Conservation (phyloP, 108 stramenopile species). For the Nitzschia sp. region DNA sequence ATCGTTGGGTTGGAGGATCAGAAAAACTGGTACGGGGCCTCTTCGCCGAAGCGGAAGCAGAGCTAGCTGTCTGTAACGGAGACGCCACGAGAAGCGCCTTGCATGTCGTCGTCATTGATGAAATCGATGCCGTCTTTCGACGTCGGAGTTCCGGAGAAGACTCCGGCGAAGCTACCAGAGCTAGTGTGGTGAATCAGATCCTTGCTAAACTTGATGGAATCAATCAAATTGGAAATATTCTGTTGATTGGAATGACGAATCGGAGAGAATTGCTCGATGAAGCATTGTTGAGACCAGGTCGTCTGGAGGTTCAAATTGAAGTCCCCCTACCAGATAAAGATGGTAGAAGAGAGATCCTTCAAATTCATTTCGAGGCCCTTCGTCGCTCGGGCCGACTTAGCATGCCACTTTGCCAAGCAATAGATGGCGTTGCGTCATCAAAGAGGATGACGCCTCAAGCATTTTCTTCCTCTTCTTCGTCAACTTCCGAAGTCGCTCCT, state of each 20-base stretch:
- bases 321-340: constrained; percentile 67
- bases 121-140: constrained; percentile 83
- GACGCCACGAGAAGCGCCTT: constrained; percentile 60
- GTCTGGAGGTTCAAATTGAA: constrained; percentile 85
- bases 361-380: constrained; percentile 74
- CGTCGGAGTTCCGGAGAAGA: constrained; percentile 63
- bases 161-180: constrained; percentile 61
- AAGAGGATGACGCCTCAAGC: not conserved
- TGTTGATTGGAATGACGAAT: constrained; percentile 87
- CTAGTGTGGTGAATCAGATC: constrained; percentile 80
- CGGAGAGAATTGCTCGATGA: constrained; percentile 77
- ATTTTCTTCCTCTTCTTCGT: not conserved
- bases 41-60: constrained; percentile 93
- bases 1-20: constrained; percentile 96
- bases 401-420: constrained; percentile 68
- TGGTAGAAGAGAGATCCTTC: constrained; percentile 60
- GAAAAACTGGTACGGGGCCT: constrained; percentile 91
- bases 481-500: not conserved
- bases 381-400: constrained; percentile 64
- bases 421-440: constrained; percentile 54
- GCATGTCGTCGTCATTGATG: constrained; percentile 85
- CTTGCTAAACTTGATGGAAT: constrained; percentile 86
- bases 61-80: constrained; percentile 58
- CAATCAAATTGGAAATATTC: constrained; percentile 69
- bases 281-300: constrained; percentile 79